Conservation (phyloP, 139 green algal species). For the Chlamydomonas applanata region DNA sequence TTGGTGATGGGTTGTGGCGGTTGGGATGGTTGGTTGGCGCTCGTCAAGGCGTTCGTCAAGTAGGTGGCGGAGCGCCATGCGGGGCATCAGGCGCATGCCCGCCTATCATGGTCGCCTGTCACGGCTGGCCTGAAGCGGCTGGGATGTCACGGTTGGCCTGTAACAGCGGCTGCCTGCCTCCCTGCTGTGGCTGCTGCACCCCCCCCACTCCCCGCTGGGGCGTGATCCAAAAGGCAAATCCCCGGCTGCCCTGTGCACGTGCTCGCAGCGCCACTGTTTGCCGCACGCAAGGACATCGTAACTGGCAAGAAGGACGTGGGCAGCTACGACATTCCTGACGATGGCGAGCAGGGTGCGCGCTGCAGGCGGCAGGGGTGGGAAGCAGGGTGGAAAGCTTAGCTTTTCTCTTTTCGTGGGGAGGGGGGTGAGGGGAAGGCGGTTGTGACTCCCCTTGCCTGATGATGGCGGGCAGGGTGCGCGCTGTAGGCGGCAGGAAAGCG, state of each 20-base stretch:
- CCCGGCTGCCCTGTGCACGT: background rate
- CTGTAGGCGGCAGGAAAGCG: background rate
- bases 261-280: conserved; percentile 44
- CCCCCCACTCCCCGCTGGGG: no score
- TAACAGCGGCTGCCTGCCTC: no score
- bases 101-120: no score
- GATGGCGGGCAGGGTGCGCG: conserved; percentile 38
- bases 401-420: no score
- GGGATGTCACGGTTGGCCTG: no score
- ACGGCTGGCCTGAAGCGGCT: no score
- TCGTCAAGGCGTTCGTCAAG: background rate
- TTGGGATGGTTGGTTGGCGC: background rate
- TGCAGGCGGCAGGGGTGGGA: background rate
- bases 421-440: no score
- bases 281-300: conserved; percentile 34
- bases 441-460: no score
- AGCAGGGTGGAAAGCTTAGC: no score
- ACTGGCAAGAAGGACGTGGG: conserved; percentile 30
- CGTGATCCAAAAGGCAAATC: no score
- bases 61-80: background rate
- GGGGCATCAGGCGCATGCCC: no score
- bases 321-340: conserved; percentile 45
- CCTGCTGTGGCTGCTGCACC: no score
- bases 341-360: conserved; percentile 36
- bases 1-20: background rate